phyloP scores from a whole-genome alignment of 768 basidiomycete species.

The Inosperma sp. region DNA sequence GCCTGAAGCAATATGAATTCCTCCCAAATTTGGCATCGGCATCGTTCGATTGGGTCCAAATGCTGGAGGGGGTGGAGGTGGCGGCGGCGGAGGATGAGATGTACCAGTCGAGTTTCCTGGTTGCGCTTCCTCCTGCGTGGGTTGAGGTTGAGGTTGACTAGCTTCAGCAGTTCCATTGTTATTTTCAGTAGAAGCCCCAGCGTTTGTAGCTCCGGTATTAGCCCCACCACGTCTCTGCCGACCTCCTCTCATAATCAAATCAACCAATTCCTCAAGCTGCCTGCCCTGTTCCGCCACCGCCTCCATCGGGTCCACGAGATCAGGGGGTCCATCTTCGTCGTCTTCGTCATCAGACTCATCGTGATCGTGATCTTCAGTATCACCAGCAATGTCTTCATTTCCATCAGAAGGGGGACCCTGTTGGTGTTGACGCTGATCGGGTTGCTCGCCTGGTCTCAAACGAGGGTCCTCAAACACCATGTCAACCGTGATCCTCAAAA shows the following conservation, averaged over 20 bases:
- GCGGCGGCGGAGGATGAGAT: no score
- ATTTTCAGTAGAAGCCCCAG: no score
- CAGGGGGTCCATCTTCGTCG: neutral
- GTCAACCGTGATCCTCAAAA: slow-evolving; percentile 4
- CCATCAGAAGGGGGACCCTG: neutral
- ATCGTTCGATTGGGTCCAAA: neutral
- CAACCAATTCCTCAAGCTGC: neutral
- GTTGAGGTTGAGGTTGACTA: neutral
- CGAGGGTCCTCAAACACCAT: slow-evolving; percentile 7
- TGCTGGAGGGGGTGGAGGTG: no score
- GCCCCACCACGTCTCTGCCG: neutral
- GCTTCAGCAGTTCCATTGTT: no score
- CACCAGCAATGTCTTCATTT: neutral
- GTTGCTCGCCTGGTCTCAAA: neutral
- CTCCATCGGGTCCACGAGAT: neutral
- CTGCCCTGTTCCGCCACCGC: neutral
- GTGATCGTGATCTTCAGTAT: neutral
- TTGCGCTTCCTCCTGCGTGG: no score
- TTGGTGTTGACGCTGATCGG: neutral
- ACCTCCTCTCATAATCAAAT: neutral
- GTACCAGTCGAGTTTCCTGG: no score
- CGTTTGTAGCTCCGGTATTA: no score
- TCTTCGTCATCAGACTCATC: neutral
- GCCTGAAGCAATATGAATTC: slow-evolving; percentile 20
- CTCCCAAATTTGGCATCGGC: no score